Conservation (phyloP, 202 grass and related monocot species). For the Brachypodium distachyon region DNA sequence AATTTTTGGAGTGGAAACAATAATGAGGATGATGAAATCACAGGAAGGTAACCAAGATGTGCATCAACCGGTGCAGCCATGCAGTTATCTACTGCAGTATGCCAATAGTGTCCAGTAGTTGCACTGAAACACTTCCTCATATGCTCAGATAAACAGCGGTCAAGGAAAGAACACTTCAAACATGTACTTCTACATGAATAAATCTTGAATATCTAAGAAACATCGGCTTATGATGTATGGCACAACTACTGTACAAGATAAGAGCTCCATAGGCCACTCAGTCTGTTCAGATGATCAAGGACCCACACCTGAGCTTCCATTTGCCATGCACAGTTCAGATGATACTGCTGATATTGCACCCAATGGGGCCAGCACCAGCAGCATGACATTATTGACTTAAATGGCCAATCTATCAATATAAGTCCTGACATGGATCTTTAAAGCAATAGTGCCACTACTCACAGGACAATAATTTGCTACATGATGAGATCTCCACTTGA, state of each 20-base stretch:
- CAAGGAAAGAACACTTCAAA: background rate
- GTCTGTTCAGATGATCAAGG: conserved; percentile 14
- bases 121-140: background rate
- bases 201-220: background rate
- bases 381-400: conserved; percentile 46
- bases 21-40: background rate
- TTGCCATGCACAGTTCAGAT: conserved; percentile 17
- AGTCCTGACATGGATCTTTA: conserved; percentile 46
- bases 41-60: conserved; percentile 1
- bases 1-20: background rate
- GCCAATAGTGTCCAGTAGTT: background rate
- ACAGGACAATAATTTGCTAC: conserved; percentile 47
- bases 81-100: conserved; percentile 12
- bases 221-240: conserved; percentile 12
- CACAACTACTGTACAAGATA: conserved; percentile 20
- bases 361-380: conserved; percentile 21
- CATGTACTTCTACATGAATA: conserved; percentile 6
- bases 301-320: conserved; percentile 15
- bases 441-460: conserved; percentile 30
- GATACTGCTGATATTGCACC: conserved; percentile 29
- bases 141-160: background rate
- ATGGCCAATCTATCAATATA: conserved; percentile 24
- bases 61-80: background rate
- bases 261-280: conserved; percentile 7
- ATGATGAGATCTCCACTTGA: conserved; percentile 24